Evolutionary conservation across 495 filamentous ascomycete genomes (phyloP).

Genomic region (Neurospora sp.): DNA sequence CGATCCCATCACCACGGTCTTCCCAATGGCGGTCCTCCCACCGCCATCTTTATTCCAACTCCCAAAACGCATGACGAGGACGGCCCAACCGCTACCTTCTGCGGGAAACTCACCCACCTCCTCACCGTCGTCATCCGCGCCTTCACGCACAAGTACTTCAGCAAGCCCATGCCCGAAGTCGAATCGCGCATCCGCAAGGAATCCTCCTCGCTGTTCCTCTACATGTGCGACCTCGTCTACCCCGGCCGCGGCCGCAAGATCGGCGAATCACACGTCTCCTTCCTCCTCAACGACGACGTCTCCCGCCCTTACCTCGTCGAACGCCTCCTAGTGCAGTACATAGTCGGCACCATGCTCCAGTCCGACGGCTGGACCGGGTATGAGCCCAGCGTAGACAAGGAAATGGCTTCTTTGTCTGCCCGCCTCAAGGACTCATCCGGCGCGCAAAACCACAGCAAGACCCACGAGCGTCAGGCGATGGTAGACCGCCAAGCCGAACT

Average conservation of each 20-base stretch:
- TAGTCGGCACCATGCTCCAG: conserved; percentile 15
- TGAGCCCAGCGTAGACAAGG: conserved; percentile 5
- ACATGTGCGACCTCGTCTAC: conserved; percentile 15
- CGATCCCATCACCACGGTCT: not conserved
- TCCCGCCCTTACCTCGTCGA: conserved; percentile 19
- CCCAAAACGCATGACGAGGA: not conserved
- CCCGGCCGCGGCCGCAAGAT: conserved; percentile 6
- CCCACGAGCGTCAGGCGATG: conserved; percentile 16
- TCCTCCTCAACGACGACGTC: conserved; percentile 16
- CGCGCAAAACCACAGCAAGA: not conserved
- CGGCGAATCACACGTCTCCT: conserved; percentile 10
- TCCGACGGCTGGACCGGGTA: conserved; percentile 17
- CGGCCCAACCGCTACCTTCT: not conserved
- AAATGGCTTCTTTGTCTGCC: conserved; percentile 2
- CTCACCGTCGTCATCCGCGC: not conserved
- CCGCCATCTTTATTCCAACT: not conserved
- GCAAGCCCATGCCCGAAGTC: not conserved
- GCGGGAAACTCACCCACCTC: not conserved
- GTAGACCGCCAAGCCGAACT: conserved; percentile 15
- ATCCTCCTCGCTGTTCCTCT: conserved; percentile 14
- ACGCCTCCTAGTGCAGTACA: conserved; percentile 21
- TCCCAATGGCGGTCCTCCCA: not conserved
- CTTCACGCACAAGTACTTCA: not conserved
- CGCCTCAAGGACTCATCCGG: no score
- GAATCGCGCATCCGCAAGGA: not conserved